Evolutionary conservation across 257 asterid genomes (phyloP).

Genomic region (Anisodus acutangulus): DNA sequence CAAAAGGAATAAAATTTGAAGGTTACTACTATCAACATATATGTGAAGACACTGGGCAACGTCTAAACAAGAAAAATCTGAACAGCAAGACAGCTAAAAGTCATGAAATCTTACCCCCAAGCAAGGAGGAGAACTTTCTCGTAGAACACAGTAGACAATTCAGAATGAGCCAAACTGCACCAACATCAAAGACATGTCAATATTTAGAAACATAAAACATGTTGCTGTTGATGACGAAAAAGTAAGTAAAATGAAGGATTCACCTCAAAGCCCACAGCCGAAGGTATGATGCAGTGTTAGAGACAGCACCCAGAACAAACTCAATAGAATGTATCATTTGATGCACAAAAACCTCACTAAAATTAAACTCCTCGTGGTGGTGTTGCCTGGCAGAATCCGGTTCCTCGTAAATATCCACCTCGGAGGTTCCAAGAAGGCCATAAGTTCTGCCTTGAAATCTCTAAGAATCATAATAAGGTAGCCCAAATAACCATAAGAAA

Average conservation of each 20-base stretch:
- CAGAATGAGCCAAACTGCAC: slow-evolving; percentile 93
- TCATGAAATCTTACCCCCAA: slow-evolving; percentile 72
- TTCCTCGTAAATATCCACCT: slow-evolving; percentile 65
- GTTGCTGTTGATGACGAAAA: slow-evolving; percentile 27
- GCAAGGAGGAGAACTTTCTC: slow-evolving; percentile 91
- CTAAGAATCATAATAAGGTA: slow-evolving; percentile 44
- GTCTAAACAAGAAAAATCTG: slow-evolving; percentile 8
- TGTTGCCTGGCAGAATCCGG: slow-evolving; percentile 69
- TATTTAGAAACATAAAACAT: not conserved
- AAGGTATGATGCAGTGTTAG: slow-evolving; percentile 94
- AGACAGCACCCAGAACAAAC: slow-evolving; percentile 94
- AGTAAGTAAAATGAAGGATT: slow-evolving; percentile 12
- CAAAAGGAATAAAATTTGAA: not conserved
- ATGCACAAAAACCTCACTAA: slow-evolving; percentile 93
- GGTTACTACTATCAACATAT: not conserved
- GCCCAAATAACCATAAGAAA: slow-evolving; percentile 25
- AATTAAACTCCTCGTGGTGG: slow-evolving; percentile 73
- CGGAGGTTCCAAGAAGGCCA: slow-evolving; percentile 80
- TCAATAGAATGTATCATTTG: slow-evolving; percentile 96
- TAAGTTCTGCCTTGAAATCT: slow-evolving; percentile 89
- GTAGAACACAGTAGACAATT: slow-evolving; percentile 87
- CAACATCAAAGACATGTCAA: slow-evolving; percentile 28
- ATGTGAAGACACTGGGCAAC: slow-evolving; percentile 22
- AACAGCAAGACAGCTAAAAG: not conserved
- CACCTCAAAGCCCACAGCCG: slow-evolving; percentile 97